Conservation (phyloP, 306 rosid genomes). For the Quercus berberidifolia region DNA sequence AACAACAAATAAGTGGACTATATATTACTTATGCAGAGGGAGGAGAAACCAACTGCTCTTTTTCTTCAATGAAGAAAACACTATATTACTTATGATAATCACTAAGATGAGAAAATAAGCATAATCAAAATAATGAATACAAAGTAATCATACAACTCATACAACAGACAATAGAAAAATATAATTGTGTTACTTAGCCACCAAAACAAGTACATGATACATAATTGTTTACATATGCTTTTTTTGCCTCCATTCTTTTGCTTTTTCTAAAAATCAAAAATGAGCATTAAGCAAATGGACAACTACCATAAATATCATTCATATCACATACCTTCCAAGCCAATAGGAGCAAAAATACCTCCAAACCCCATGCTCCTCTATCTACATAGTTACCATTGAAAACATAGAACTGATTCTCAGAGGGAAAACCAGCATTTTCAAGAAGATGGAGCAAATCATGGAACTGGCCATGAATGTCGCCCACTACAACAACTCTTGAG, state of each 20-base stretch:
- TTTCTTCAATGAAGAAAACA: neutral
- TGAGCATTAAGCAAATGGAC: neutral
- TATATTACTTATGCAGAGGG: too few species aligned
- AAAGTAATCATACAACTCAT: neutral
- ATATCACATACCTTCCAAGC: slow-evolving; percentile 82
- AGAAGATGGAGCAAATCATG: slow-evolving; percentile 68
- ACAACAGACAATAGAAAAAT: neutral
- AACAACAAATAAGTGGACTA: neutral
- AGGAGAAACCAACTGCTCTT: neutral
- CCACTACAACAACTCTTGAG: slow-evolving; percentile 75
- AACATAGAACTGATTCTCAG: slow-evolving; percentile 67
- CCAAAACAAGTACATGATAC: neutral
- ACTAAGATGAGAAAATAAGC: neutral
- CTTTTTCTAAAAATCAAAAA: neutral
- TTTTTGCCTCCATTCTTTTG: neutral
- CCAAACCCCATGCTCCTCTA: slow-evolving; percentile 82
- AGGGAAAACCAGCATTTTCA: slow-evolving; percentile 62
- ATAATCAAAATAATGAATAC: neutral
- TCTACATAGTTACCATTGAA: slow-evolving; percentile 86
- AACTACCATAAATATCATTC: neutral
- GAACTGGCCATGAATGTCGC: slow-evolving; percentile 80
- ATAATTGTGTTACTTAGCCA: slow-evolving; percentile 1
- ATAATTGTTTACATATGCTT: neutral
- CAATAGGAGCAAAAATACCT: slow-evolving; percentile 73
- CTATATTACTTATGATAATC: neutral